Conservation (phyloP, 805 yeast genomes). For the Ogataea nonfermentans region DNA sequence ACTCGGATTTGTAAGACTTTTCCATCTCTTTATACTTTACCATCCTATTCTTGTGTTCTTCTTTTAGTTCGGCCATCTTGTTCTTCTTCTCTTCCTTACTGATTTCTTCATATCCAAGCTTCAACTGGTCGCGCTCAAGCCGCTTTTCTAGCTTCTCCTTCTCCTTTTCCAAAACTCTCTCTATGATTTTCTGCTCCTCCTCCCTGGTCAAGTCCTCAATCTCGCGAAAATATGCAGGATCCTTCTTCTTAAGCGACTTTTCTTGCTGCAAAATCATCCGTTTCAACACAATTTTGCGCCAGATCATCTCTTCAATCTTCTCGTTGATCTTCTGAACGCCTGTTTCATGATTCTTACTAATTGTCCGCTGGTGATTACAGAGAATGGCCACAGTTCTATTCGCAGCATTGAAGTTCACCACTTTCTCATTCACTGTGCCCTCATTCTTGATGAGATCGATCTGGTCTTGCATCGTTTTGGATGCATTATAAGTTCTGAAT, state of each 20-base stretch:
- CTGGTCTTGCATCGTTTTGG: constrained; percentile 95
- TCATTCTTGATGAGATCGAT: constrained; percentile 79
- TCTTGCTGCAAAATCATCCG: constrained; percentile 69
- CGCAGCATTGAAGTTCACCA: constrained; percentile 88
- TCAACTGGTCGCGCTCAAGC: constrained; percentile 76
- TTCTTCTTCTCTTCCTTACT: constrained; percentile 50
- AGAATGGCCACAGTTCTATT: constrained; percentile 92
- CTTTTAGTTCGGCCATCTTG: constrained; percentile 49
- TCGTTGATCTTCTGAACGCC: constrained; percentile 78
- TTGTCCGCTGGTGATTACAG: constrained; percentile 96
- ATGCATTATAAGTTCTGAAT: constrained; percentile 95
- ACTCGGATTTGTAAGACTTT: constrained; percentile 54
- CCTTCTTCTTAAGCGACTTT: constrained; percentile 45
- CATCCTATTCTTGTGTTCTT: constrained; percentile 55
- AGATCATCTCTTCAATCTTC: constrained; percentile 71
- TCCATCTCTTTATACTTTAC: constrained; percentile 51
- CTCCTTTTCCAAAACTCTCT: constrained; percentile 60
- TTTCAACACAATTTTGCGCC: constrained; percentile 79
- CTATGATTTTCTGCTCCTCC: constrained; percentile 58
- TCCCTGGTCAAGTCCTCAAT: constrained; percentile 64
- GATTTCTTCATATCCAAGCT: constrained; percentile 57
- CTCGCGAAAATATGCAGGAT: constrained; percentile 62
- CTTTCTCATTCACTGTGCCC: constrained; percentile 85
- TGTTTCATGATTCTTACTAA: constrained; percentile 78
- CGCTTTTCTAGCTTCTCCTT: constrained; percentile 61